These are phyloP conservation scores for Mycena sp. DNA, from an alignment of 1,284 basidiomycete genomes.

Conservation along the genomic window DNA sequence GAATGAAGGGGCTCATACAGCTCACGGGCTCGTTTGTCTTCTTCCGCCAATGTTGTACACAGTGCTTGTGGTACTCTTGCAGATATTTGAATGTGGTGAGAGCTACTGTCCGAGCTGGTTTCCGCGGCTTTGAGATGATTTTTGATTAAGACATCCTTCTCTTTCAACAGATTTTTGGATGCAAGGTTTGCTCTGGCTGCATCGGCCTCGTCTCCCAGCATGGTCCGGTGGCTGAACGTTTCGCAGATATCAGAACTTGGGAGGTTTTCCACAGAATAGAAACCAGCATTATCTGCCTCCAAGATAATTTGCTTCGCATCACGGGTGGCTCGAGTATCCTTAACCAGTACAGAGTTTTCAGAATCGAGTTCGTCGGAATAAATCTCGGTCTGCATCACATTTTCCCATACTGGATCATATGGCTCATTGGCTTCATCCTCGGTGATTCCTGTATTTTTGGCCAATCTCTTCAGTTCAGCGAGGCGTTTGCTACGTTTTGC, in stretches of 20 bases:
- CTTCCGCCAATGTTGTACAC: not conserved
- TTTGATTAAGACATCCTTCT: not conserved
- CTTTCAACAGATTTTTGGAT: too few relatives aligned
- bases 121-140: not conserved
- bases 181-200: not conserved
- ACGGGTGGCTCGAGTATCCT: not conserved
- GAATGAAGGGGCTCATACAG: too few relatives aligned
- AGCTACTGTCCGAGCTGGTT: not conserved
- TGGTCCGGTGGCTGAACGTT: not conserved
- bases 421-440: too few relatives aligned
- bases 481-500: too few relatives aligned
- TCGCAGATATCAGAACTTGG: too few relatives aligned
- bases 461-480: too few relatives aligned
- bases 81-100: not conserved
- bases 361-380: not conserved
- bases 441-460: too few relatives aligned
- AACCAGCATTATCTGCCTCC: too few relatives aligned
- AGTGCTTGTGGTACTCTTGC: not conserved
- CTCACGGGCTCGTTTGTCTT: not conserved
- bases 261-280: too few relatives aligned
- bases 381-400: slow-evolving; percentile 19
- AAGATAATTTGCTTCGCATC: too few relatives aligned
- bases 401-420: too few relatives aligned
- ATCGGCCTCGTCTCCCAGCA: not conserved
- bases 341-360: not conserved